These are phyloP conservation scores for Galeopsis tetrahit DNA, from an alignment of 257 asterid genomes.

Conservation along the genomic window DNA sequence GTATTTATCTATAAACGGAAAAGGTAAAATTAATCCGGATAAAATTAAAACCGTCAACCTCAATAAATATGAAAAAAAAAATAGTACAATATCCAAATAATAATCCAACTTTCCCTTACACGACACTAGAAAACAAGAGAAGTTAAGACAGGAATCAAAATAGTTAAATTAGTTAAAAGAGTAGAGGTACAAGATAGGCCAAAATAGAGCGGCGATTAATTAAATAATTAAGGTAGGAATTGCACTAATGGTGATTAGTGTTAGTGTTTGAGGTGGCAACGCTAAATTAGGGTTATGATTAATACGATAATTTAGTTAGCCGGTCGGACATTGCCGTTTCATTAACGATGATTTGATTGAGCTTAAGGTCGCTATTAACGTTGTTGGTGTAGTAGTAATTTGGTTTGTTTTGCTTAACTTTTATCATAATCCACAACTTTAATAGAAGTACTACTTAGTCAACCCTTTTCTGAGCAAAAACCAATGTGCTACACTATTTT, in stretches of 20 bases:
- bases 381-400: conserved; percentile 36
- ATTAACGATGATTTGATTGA: conserved; percentile 30
- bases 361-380: conserved; percentile 45
- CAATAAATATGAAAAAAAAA: too few species aligned
- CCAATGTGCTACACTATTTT: conserved; percentile 28
- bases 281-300: not conserved
- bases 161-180: not conserved
- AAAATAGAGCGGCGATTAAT: conserved; percentile 32
- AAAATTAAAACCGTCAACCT: too few species aligned
- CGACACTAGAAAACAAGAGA: not conserved
- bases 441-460: conserved; percentile 20
- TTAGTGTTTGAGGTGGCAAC: conserved; percentile 34
- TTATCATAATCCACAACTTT: conserved; percentile 31
- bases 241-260: conserved; percentile 24
- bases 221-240: conserved; percentile 11
- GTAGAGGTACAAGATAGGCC: conserved; percentile 39
- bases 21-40: too few species aligned
- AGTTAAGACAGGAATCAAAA: not conserved
- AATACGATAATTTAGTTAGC: conserved; percentile 40
- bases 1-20: too few species aligned
- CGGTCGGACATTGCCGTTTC: conserved; percentile 46
- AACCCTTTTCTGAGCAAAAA: conserved; percentile 35
- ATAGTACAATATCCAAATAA: too few species aligned
- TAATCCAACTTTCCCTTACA: too few species aligned
- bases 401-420: conserved; percentile 38